Evolutionary conservation across 192 early-diverging fungal species (phyloP).

Genomic region (Mortierella claussenii): DNA sequence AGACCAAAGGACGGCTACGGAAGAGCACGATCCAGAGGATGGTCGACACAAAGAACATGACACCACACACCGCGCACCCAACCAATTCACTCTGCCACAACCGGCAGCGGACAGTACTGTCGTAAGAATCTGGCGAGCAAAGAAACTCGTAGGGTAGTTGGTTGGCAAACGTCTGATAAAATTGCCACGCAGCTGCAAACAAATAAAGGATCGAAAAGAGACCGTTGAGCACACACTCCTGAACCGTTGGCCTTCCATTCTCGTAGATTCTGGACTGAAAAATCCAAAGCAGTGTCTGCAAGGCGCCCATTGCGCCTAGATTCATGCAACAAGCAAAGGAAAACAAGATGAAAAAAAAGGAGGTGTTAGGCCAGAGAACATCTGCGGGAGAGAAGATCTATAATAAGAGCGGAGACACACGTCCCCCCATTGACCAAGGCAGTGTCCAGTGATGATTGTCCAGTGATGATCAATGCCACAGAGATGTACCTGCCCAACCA

Average conservation of each 20-base stretch:
- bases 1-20: conserved; percentile 23
- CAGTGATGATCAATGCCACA: too few relatives aligned
- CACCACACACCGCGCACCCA: conserved; percentile 16
- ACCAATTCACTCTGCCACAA: conserved; percentile 39
- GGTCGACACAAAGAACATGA: conserved; percentile 14
- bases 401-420: conserved; percentile 7
- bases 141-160: conserved; percentile 12
- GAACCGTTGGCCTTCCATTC: conserved; percentile 36
- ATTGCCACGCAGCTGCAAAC: conserved; percentile 40
- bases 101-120: conserved; percentile 26
- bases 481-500: too few relatives aligned
- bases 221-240: conserved; percentile 32
- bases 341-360: not conserved
- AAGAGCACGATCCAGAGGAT: conserved; percentile 33
- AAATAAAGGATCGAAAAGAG: conserved; percentile 13
- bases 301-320: conserved; percentile 21
- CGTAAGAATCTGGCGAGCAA: conserved; percentile 16
- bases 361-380: not conserved
- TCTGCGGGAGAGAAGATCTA: not conserved
- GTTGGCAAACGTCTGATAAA: conserved; percentile 35
- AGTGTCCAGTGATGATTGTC: too few relatives aligned
- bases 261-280: conserved; percentile 49
- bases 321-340: not conserved
- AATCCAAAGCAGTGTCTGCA: conserved; percentile 36
- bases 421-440: too few relatives aligned